Evolutionary conservation across 192 early-diverging fungal species (phyloP).

Genomic region (Borealophlyctis nickersoniae): DNA sequence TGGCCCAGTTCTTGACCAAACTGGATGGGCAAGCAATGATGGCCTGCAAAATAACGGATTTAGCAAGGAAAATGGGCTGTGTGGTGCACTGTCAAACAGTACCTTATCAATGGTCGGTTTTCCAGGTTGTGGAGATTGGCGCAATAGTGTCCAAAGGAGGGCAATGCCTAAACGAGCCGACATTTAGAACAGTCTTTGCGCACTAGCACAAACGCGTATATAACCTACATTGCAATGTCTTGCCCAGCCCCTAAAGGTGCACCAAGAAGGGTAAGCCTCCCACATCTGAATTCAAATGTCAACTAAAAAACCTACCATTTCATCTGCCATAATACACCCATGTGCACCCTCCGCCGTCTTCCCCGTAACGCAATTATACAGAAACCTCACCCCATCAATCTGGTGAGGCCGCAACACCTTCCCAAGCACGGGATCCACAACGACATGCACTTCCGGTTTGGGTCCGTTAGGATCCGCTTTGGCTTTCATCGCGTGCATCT

Average conservation of each 20-base stretch:
- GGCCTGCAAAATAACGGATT: conserved; percentile 25
- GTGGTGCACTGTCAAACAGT: background rate
- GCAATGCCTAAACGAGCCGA: conserved; percentile 75
- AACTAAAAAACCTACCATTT: conserved; percentile 59
- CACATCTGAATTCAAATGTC: background rate
- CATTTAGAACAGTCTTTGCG: background rate
- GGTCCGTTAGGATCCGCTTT: conserved; percentile 17
- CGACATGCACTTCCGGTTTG: conserved; percentile 34
- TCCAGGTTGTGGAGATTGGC: conserved; percentile 81
- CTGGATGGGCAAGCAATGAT: conserved; percentile 96
- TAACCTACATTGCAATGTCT: conserved; percentile 44
- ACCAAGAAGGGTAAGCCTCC: background rate
- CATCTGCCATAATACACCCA: conserved; percentile 99
- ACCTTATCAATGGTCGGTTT: conserved; percentile 95
- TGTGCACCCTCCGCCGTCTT: conserved; percentile 63
- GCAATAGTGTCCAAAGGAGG: conserved; percentile 94
- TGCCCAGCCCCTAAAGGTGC: conserved; percentile 50
- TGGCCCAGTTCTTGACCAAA: conserved; percentile 97
- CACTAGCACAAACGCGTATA: background rate
- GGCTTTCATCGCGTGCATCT: conserved; percentile 36
- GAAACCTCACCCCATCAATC: conserved; percentile 91
- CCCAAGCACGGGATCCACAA: conserved; percentile 78
- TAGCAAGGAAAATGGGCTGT: background rate
- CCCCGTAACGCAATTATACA: conserved; percentile 95
- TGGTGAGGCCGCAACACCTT: conserved; percentile 92